Base-by-base conservation (phyloP, 2,329 filamentous ascomycete species). In the Raffaelea albimanens region DNA sequence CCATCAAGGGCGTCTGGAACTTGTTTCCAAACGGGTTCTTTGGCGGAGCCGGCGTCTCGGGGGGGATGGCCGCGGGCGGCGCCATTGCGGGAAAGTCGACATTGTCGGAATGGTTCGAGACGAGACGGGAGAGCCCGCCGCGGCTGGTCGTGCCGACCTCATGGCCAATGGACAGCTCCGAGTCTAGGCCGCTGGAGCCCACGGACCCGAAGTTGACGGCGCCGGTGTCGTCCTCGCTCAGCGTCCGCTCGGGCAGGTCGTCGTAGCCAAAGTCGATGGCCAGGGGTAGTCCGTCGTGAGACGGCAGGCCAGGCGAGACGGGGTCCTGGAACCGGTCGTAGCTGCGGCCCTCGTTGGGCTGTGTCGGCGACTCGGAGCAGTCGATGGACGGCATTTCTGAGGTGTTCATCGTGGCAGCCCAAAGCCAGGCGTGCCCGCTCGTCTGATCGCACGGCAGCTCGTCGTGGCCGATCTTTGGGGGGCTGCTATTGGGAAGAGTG, bases 301-400 rank as follows among this genome's bases (percentile, higher is more conserved):
- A 7, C 13, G 25, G 7, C 7, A 29, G 25, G 25, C 25, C 25
- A 7, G 25, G 13, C 46, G 48, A 49, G 3, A 45, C 39, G 14
- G 52, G 43, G 18, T 55, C 51, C 18, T 42, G 53, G 60, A 72
- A 66, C 53, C 67, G 62, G 8, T 71, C 69, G 54, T 80, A 80
- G 59, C 77, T 76, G 34, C 76, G 71, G 42, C 67, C 74, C 40
- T 72, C 68, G 53, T 80, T 80, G 49, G 69, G 64, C 59, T 80
- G 76, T 1, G 76, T 80, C 1, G 72, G 71, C 10, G 75, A 75
- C 48, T 72, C 69, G 11, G 72, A 75, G 25, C 7, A 29, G 25
- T 72, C 66, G 63, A 69, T 73, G 45, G 25, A 29, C 13, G 25
- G 25, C 25, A 29, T 62, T 70, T 49, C 53, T 42, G 43, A 4